Percentiles rank a stretch among this genome's conserved stretches.
phyloP scores from a whole-genome alignment of 1,139 yeast genomes.

The Sugiyamaella paludigena region DNA sequence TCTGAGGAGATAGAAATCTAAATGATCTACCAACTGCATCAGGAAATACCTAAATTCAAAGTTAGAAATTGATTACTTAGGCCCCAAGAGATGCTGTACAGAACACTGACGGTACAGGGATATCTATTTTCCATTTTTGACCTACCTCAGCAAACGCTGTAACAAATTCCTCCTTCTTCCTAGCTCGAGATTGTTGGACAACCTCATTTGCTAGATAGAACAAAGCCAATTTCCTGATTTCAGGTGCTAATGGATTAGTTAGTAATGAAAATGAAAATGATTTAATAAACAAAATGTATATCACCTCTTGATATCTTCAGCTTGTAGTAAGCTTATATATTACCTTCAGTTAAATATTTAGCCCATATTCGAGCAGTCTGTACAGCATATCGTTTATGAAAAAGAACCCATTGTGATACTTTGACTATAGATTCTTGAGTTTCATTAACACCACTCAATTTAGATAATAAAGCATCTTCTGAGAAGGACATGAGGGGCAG shows the following conservation, averaged over 20 bases:
- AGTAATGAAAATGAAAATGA: neutral
- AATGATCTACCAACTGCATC: conserved; percentile 7
- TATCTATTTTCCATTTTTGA: too few relatives aligned
- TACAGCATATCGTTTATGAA: conserved; percentile 66
- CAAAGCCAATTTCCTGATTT: conserved; percentile 53
- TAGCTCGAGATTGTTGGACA: conserved; percentile 74
- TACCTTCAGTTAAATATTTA: conserved; percentile 38
- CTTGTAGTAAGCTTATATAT: conserved; percentile 1
- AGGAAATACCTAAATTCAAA: conserved; percentile 3
- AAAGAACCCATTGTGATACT: conserved; percentile 78
- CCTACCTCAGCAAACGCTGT: conserved; percentile 52
- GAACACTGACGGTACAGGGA: too few relatives aligned
- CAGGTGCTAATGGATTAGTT: conserved; percentile 34
- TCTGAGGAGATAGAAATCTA: conserved; percentile 4
- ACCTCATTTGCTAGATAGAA: conserved; percentile 80
- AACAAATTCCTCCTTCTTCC: conserved; percentile 58
- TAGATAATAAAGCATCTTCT: conserved; percentile 51
- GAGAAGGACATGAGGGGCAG: conserved; percentile 55
- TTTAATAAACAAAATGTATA: too few relatives aligned
- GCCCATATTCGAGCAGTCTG: conserved; percentile 66
- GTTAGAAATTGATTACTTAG: neutral
- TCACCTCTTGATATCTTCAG: too few relatives aligned
- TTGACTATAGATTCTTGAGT: conserved; percentile 82
- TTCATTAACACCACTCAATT: conserved; percentile 62
- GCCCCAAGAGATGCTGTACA: too few relatives aligned